Percentiles rank a stretch among this genome's conserved stretches.
These are phyloP conservation scores for Candida michaelii DNA, from an alignment of 805 yeast genomes.

Conservation along the genomic window DNA sequence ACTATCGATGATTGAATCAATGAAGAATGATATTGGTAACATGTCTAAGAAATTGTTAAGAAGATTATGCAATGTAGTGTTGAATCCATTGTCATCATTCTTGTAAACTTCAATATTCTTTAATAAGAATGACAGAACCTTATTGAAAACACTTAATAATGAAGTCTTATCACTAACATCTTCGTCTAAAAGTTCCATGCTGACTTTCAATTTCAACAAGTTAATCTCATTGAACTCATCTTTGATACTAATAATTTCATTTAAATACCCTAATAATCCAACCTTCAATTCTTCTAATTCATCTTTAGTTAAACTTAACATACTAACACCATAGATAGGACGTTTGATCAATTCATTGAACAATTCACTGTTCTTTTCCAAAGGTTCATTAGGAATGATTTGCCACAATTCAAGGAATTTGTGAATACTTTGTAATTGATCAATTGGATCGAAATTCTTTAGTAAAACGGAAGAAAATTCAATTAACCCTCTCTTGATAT, in stretches of 20 bases:
- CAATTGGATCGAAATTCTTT: slow-evolving; percentile 63
- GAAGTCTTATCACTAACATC: slow-evolving; percentile 25
- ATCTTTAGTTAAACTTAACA: slow-evolving; percentile 48
- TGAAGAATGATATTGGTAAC: slow-evolving; percentile 74
- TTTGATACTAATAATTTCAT: slow-evolving; percentile 38
- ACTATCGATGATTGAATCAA: slow-evolving; percentile 51
- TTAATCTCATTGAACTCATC: slow-evolving; percentile 26
- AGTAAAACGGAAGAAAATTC: slow-evolving; percentile 75
- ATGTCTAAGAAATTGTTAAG: slow-evolving; percentile 64
- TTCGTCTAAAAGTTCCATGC: slow-evolving; percentile 48
- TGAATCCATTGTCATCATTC: slow-evolving; percentile 14
- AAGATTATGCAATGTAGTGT: slow-evolving; percentile 29
- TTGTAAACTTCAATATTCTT: slow-evolving; percentile 27
- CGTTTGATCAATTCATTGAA: slow-evolving; percentile 44
- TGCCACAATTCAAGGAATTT: slow-evolving; percentile 55
- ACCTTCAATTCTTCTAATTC: slow-evolving; percentile 52
- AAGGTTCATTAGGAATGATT: slow-evolving; percentile 40
- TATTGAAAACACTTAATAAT: slow-evolving; percentile 35
- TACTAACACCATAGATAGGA: slow-evolving; percentile 62
- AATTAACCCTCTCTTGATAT: slow-evolving; percentile 57
- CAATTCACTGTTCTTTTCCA: slow-evolving; percentile 40
- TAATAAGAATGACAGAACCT: slow-evolving; percentile 34
- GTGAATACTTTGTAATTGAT: slow-evolving; percentile 59
- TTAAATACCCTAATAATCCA: slow-evolving; percentile 56
- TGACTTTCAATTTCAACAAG: slow-evolving; percentile 50